Percentiles rank a stretch among this genome's conserved stretches.
Conservation (phyloP, 2,329 filamentous ascomycete genomes). For the Epichloe aotearoae region DNA sequence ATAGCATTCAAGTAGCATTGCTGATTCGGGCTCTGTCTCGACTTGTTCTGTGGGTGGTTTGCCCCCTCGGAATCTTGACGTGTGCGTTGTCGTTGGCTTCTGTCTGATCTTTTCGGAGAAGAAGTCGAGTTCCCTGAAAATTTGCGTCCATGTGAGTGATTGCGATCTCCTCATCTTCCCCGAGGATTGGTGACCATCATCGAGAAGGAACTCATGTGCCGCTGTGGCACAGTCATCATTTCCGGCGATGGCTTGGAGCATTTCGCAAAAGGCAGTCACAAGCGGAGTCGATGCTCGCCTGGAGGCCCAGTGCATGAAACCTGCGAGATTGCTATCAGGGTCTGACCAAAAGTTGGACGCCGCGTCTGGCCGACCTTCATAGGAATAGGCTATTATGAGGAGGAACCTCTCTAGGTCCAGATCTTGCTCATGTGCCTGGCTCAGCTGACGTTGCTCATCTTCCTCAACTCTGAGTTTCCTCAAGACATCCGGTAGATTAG, state of each 20-base stretch:
- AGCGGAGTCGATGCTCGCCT: slow-evolving; percentile 89
- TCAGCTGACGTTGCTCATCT: slow-evolving; percentile 68
- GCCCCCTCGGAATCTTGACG: slow-evolving; percentile 35
- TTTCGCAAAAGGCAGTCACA: slow-evolving; percentile 91
- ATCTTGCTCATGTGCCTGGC: slow-evolving; percentile 51
- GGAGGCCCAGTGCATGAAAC: slow-evolving; percentile 96
- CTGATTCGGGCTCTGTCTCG: slow-evolving; percentile 78
- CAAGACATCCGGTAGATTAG: slow-evolving; percentile 86
- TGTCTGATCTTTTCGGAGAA: slow-evolving; percentile 71
- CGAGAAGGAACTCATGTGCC: slow-evolving; percentile 79
- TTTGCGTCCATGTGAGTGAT: slow-evolving; percentile 84
- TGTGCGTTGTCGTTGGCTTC: slow-evolving; percentile 38
- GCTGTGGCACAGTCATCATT: slow-evolving; percentile 71
- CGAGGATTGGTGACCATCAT: slow-evolving; percentile 62
- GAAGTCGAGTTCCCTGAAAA: slow-evolving; percentile 78
- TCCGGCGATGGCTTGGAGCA: slow-evolving; percentile 77
- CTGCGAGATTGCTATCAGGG: slow-evolving; percentile 81
- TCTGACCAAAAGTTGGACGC: slow-evolving; percentile 87
- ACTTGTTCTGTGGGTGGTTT: slow-evolving; percentile 54
- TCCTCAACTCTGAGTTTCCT: slow-evolving; percentile 77
- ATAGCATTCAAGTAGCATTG: slow-evolving; percentile 95
- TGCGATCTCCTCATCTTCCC: slow-evolving; percentile 71
- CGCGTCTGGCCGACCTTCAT: slow-evolving; percentile 71
- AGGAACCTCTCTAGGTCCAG: slow-evolving; percentile 79
- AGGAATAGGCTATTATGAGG: slow-evolving; percentile 82